phyloP scores from a whole-genome alignment of 495 filamentous ascomycete genomes.

The Tetracladium setigerum region DNA sequence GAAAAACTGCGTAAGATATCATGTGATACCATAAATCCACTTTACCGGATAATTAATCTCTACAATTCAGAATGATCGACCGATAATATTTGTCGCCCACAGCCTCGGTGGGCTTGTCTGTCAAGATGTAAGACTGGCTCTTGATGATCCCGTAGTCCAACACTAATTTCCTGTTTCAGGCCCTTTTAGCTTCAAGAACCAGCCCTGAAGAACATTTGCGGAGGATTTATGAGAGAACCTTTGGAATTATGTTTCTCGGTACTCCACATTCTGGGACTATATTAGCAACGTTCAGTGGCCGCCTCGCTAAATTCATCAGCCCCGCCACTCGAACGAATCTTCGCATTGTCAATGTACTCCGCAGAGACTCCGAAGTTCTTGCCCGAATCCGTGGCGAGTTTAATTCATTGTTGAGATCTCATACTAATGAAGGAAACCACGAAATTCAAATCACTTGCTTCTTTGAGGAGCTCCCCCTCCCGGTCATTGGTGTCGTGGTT shows the following conservation, averaged over 20 bases:
- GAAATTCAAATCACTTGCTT: slow-evolving; percentile 14
- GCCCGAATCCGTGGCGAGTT: slow-evolving; percentile 31
- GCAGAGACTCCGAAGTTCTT: slow-evolving; percentile 15
- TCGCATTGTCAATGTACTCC: slow-evolving; percentile 15
- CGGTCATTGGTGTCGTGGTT: slow-evolving; percentile 10
- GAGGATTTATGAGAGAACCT: slow-evolving; percentile 23
- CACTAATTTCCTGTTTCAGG: no score
- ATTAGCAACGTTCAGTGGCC: slow-evolving; percentile 27
- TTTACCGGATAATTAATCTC: neutral
- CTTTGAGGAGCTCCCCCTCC: slow-evolving; percentile 14
- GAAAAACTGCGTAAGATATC: slow-evolving; percentile 20
- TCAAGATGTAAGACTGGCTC: slow-evolving; percentile 14
- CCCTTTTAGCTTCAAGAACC: neutral
- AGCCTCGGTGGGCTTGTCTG: slow-evolving; percentile 14
- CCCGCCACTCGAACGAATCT: slow-evolving; percentile 22
- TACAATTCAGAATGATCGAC: slow-evolving; percentile 13
- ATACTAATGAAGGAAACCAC: slow-evolving; percentile 3
- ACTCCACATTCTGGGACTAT: slow-evolving; percentile 32
- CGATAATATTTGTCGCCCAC: slow-evolving; percentile 16
- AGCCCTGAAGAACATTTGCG: slow-evolving; percentile 22
- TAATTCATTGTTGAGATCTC: slow-evolving; percentile 24
- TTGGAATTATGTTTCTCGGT: slow-evolving; percentile 33
- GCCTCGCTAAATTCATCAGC: slow-evolving; percentile 6
- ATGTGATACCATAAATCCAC: neutral
- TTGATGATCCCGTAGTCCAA: no score